Conservation (phyloP, 78 protist species). For the Protostelium mycophagum region DNA sequence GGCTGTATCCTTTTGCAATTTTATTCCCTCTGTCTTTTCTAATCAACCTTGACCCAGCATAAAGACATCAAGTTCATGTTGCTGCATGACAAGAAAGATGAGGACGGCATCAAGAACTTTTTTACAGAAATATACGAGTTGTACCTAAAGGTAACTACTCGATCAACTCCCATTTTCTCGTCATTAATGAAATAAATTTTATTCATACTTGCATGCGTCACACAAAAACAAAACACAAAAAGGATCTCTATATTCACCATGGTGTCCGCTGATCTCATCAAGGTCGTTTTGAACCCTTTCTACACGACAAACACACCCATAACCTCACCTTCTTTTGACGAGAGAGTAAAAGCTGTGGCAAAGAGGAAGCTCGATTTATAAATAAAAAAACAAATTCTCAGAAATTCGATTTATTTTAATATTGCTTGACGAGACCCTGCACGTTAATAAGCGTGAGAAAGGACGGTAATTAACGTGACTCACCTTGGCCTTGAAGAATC, state of each 20-base stretch:
- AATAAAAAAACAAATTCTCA: not conserved
- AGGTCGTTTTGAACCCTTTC: slow-evolving; percentile 46
- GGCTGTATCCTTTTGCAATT: not conserved
- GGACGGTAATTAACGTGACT: too few relatives aligned
- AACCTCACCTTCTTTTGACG: slow-evolving; percentile 49
- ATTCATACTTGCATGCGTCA: not conserved
- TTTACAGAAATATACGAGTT: slow-evolving; percentile 48
- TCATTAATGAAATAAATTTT: not conserved
- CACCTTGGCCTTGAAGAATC: not conserved
- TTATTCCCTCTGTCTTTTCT: not conserved
- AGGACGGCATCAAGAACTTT: slow-evolving; percentile 48
- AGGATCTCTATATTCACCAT: too few relatives aligned
- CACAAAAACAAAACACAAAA: not conserved
- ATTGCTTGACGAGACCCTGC: not conserved
- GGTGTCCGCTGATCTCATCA: too few relatives aligned
- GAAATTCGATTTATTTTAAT: too few relatives aligned
- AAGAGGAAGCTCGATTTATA: not conserved
- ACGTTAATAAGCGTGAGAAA: not conserved
- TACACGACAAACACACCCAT: slow-evolving; percentile 54
- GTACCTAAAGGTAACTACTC: slow-evolving; percentile 30
- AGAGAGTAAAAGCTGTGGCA: slow-evolving; percentile 13
- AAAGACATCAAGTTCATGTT: slow-evolving; percentile 53
- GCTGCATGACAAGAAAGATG: slow-evolving; percentile 58
- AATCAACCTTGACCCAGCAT: not conserved
- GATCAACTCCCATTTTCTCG: not conserved